Evolutionary conservation across 2,329 filamentous ascomycete genomes (phyloP).

Genomic region (Colletotrichum tabaci): DNA sequence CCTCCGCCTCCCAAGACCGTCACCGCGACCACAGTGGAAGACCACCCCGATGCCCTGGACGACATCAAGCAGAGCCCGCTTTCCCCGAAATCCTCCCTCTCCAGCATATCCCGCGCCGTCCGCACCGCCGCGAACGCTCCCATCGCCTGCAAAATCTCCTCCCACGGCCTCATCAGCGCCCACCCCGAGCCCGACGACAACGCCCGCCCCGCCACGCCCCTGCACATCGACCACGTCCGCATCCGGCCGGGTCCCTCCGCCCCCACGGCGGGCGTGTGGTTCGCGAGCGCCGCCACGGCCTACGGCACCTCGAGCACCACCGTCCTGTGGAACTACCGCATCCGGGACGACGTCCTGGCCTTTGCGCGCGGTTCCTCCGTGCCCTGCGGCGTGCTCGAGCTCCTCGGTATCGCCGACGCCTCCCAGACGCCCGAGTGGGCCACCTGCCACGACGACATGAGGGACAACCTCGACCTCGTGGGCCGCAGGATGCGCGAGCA

Average conservation of each 20-base stretch:
- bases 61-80: conserved; percentile 27
- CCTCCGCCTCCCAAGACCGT: conserved; percentile 49
- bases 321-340: conserved; percentile 73
- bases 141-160: conserved; percentile 66
- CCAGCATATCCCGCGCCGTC: conserved; percentile 53
- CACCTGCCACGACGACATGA: conserved; percentile 57
- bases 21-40: background rate
- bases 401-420: conserved; percentile 65
- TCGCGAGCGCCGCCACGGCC: conserved; percentile 69
- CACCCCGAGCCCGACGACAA: conserved; percentile 52
- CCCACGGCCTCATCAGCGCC: conserved; percentile 62
- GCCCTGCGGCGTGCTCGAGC: conserved; percentile 72
- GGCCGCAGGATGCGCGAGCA: conserved; percentile 57
- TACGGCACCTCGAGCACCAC: conserved; percentile 68
- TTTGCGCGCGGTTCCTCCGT: conserved; percentile 68
- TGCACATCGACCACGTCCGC: conserved; percentile 65
- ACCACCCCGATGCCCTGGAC: background rate
- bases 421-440: conserved; percentile 70
- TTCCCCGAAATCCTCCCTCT: conserved; percentile 49
- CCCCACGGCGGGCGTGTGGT: conserved; percentile 64
- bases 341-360: conserved; percentile 65
- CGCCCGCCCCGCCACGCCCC: conserved; percentile 47
- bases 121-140: conserved; percentile 47
- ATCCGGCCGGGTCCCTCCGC: conserved; percentile 50
- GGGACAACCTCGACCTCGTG: conserved; percentile 54